phyloP scores from a whole-genome alignment of 108 stramenopile species.

The Stephanodiscus minutulus region DNA sequence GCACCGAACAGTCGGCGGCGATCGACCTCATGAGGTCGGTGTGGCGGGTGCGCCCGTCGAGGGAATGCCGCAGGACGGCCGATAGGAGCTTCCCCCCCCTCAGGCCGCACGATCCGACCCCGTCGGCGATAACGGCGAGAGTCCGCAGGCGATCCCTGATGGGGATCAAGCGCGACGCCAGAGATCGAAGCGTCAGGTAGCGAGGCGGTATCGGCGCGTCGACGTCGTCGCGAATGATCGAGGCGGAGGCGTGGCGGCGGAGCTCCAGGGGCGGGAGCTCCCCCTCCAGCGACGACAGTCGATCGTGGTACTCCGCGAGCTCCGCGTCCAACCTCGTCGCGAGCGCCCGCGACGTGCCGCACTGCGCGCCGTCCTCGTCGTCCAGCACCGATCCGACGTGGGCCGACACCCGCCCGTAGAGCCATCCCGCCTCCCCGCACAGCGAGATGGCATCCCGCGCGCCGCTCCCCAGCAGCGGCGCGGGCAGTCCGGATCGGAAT shows the following conservation, averaged over 20 bases:
- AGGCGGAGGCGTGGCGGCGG: not conserved
- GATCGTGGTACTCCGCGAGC: conserved; percentile 67
- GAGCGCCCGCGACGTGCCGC: conserved; percentile 75
- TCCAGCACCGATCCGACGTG: conserved; percentile 52
- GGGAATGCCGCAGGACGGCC: conserved; percentile 68
- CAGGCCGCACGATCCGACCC: conserved; percentile 47
- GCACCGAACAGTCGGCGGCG: conserved; percentile 58
- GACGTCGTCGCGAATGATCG: not conserved
- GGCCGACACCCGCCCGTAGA: conserved; percentile 61
- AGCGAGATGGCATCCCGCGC: conserved; percentile 69
- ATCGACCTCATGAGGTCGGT: conserved; percentile 66
- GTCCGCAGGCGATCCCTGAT: conserved; percentile 62
- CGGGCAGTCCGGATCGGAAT: conserved; percentile 20
- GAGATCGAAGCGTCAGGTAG: conserved; percentile 64
- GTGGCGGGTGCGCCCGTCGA: conserved; percentile 83
- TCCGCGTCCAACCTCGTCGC: conserved; percentile 70
- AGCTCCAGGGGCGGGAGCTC: conserved; percentile 41
- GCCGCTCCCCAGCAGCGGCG: conserved; percentile 64
- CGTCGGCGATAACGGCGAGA: conserved; percentile 81
- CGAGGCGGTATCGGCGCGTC: not conserved
- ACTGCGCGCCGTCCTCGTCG: conserved; percentile 52
- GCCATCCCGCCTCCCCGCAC: conserved; percentile 87
- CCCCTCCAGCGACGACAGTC: conserved; percentile 71
- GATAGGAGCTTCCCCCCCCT: conserved; percentile 86
- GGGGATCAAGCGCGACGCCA: conserved; percentile 65